Evolutionary conservation across 257 asterid species (phyloP).

Genomic region (Gardenia jasminoides): DNA sequence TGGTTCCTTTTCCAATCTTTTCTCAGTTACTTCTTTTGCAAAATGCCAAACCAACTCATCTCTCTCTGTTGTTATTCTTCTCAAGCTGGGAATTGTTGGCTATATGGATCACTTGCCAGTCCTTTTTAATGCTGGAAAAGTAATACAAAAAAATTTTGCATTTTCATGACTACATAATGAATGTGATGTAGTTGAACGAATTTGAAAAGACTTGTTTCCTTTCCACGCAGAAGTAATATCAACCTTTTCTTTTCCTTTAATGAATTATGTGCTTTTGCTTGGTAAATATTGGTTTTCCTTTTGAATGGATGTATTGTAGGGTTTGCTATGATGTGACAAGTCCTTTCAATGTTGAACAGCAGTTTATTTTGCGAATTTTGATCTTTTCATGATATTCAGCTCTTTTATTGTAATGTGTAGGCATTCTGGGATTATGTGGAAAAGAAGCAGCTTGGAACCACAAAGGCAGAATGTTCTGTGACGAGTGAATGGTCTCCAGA

Average conservation of each 20-base stretch:
- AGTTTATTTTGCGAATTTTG: not conserved
- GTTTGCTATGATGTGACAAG: not conserved
- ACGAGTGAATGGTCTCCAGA: constrained; percentile 99
- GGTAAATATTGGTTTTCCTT: not conserved
- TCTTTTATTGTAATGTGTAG: constrained; percentile 32
- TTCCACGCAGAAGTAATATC: not conserved
- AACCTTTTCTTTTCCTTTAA: not conserved
- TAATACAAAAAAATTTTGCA: not conserved
- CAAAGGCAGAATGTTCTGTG: constrained; percentile 92
- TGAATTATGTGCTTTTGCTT: not conserved
- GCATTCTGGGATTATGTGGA: constrained; percentile 89
- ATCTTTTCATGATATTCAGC: not conserved
- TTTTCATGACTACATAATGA: not conserved
- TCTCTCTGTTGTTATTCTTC: not conserved
- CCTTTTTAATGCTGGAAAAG: not conserved
- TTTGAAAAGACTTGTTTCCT: not conserved
- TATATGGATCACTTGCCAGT: not conserved
- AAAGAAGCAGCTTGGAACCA: constrained; percentile 65
- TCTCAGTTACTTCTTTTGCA: not conserved
- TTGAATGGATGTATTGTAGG: not conserved
- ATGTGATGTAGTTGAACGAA: not conserved
- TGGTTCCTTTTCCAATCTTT: not conserved
- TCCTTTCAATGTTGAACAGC: not conserved
- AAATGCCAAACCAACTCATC: not conserved
- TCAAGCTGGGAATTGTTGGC: not conserved